Evolutionary conservation across 2,329 filamentous ascomycete species (phyloP), one percentile per base, ranked within the genome.

Genomic region (Eurotiales sp.): DNA sequence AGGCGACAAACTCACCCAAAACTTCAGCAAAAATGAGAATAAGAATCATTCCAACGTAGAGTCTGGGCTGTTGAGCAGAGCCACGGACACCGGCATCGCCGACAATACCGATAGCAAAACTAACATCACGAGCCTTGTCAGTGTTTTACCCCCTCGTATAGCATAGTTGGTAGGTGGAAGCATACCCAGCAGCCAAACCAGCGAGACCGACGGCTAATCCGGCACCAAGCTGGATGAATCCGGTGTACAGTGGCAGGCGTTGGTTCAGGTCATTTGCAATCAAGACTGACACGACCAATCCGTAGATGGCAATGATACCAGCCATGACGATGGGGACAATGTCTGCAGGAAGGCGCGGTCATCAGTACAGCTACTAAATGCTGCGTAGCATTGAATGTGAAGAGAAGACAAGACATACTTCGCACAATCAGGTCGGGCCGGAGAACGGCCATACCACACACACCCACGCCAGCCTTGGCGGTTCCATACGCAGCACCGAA

Each of bases 251-350:
- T 55, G 88, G 79, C 56, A 87, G 75, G 59, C 82, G 70, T 74
- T 92, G 87, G 63, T 78, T 80, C 59, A 93, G 78, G 64, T 83
- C 84, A 71, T 90, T 87, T 67, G 88, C 90, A 69, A 93, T 90
- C 66, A 93, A 77, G 71, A 93, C 88, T 15, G 88, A 91, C 56
- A 92, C 88, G 75, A 93, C 88, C 60, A 93, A 82, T 66, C 88
- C 88, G 78, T 93, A 99, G 75, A 99, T 97, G 87, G 90, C 93
- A 77, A 99, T 97, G 77, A 99, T 99, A 97, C 93, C 93, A 81
- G 93, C 93, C 93, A 99, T 99, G 85, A 99, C 96, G 76, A 97
- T 93, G 72, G 93, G 93, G 60, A 97, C 92, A 74, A 97, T 96
- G 83, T 96, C 92, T 97, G 61, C n/a, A n/a, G n/a, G 8, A 8